Evolutionary conservation across 352 stramenopile species (phyloP), one percentile per base, ranked within the genome.

Genomic region (Phytophthora pluvialis): DNA sequence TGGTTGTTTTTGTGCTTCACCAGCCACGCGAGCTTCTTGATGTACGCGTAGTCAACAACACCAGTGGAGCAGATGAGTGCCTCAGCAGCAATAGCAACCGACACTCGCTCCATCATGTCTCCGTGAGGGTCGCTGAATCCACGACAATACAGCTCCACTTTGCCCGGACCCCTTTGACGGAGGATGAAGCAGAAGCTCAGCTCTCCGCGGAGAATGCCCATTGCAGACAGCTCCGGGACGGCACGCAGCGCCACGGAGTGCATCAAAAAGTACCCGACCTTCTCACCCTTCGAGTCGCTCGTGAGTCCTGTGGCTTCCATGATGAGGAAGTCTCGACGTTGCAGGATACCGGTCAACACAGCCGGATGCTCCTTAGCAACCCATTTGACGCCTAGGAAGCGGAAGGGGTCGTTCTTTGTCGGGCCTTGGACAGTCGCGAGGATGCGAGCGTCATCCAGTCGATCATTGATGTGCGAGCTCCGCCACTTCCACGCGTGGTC

Each of bases 351-450:
- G 31, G 39, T 72, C 35, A 73, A 44, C n/a, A 67, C 42, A 12
- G 21, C 45, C n/a, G 45, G 65, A 9, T 78, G 53, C 42, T 87
- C 78, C 49, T 69, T 75, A 9, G 78, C 73, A 39, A 81, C 69
- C 78, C 79, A 83, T 40, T 88, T 88, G 51, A 88, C 54, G 15
- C 71, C 74, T 6, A 86, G 43, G 35, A 76, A 86, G 0, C 59
- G 76, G 58, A 78, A 88, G 18, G 76, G 79, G 32, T 88, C 74
- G 25, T 75, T 42, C 5, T 42, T n/a, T 0, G 65, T 82, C 0
- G 76, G 76, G 4, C 51, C 43, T 51, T 70, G 54, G 25, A 85
- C 63, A n/a, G 60, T 73, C 4, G 76, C 55, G 21, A 88, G 50
- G 39, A 88, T 60, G 6, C 70, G 51, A 8, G 55, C 60, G 25